These are phyloP conservation scores for Mycena venus DNA, from an alignment of 768 basidiomycete species.

Conservation along the genomic window DNA sequence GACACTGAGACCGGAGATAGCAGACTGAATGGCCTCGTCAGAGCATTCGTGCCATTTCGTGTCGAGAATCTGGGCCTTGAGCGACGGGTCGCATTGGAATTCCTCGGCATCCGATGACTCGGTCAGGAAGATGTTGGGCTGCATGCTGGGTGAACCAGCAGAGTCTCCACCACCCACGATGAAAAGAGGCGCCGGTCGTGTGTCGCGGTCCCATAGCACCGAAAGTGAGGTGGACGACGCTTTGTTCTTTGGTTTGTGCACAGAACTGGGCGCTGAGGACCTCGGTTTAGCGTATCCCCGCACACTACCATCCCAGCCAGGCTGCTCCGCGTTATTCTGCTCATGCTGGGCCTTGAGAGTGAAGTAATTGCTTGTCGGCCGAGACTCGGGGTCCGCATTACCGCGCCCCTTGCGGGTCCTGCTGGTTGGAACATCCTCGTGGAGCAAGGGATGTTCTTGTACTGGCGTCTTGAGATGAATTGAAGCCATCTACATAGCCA, in stretches of 20 bases:
- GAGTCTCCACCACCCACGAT: conserved; percentile 49
- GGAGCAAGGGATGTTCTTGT: conserved; percentile 79
- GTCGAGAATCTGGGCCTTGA: conserved; percentile 66
- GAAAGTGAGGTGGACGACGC: conserved; percentile 53
- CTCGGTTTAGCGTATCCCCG: conserved; percentile 57
- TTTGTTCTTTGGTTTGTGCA: conserved; percentile 29
- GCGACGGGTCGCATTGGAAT: conserved; percentile 45
- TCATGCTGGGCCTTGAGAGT: conserved; percentile 75
- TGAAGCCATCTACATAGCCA: conserved; percentile 44
- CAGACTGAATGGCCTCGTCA: conserved; percentile 78
- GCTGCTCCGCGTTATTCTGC: conserved; percentile 37
- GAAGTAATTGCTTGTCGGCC: conserved; percentile 68
- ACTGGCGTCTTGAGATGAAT: conserved; percentile 67
- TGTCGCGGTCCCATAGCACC: conserved; percentile 55
- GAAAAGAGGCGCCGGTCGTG: conserved; percentile 52
- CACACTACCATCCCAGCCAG: conserved; percentile 12
- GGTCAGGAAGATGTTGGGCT: conserved; percentile 31
- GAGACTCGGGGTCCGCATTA: conserved; percentile 46
- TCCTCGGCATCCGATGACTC: conserved; percentile 51
- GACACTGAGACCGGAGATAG: conserved; percentile 64
- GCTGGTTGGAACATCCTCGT: conserved; percentile 62
- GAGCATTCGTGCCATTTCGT: conserved; percentile 85
- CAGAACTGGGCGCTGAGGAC: conserved; percentile 24
- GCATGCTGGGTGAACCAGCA: conserved; percentile 2
- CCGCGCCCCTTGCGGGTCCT: conserved; percentile 64